Evolutionary conservation across 202 grass and related monocot species (phyloP), one percentile per base, ranked within the genome.

Genomic region (Musa balbisiana): DNA sequence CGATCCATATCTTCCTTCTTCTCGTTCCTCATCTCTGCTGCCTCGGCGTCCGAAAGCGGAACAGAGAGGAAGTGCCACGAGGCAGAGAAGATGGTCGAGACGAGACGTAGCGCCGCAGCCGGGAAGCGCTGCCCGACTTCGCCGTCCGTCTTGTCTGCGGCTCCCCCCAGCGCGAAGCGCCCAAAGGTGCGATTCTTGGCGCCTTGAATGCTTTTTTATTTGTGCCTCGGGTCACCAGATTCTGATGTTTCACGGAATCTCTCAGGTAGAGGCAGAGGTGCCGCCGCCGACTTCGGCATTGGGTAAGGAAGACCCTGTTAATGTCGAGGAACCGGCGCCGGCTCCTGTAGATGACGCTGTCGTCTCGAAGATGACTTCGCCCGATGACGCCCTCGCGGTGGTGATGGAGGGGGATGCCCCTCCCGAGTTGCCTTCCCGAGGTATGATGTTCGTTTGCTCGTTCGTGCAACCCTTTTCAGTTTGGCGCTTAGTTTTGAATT

Each of bases 71-170:
- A 15, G 27, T 56, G 53, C 52, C 14, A 8, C 51, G 29, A 51
- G 67, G 55, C 3, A 43, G 33, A 43, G 33, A 43, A 87, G 80
- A 97, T 97, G 93, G 93, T 97, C 16, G 93, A 93, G 5, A 97
- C 93, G 22, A 73, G 93, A 76, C 78, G 90, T 49, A 93, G 88
- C 83, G 71, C 93, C 33, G 93, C 86, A 1, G 72, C 84, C 6
- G 33, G 80, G 33, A 76, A 77, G 71, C 78, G 83, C 3, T 5
- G 76, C 15, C 16, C 67, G 1, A 17, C 67, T 2, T 53, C 53
- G 49, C 17, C 83, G 24, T 58, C 78, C 15, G 68, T 80, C 27
- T 20, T 52, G 29, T 67, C 56, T 0, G 55, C 43, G 11, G 49
- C 17, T 52, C 87, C 0, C 64, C 75, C 17, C 69, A 55, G 51